Base-by-base conservation (phyloP, 2,329 filamentous ascomycete genomes). In the Orbilia oligospora region DNA sequence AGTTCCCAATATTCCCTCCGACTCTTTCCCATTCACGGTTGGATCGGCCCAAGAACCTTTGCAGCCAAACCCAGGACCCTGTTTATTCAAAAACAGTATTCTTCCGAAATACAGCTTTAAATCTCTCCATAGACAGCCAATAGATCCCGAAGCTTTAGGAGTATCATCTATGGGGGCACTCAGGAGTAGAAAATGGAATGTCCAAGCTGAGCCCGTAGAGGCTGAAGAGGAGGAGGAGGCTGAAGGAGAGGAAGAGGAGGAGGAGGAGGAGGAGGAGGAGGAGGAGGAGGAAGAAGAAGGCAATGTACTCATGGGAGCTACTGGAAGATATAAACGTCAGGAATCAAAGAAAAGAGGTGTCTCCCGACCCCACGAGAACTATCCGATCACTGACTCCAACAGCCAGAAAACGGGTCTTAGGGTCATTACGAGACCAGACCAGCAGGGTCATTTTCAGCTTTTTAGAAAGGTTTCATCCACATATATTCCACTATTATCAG, bases 91-190 rank as follows among this genome's bases (percentile, higher is more conserved):
- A 20, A 69, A 49, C 27, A 58, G 16, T 18, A 55, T 48, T 10
- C 9, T 49, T 53, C 72, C 72, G 27, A 70, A 58, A 53, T 76
- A 66, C 41, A 76, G 72, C 20, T 76, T 76, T 20, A 56, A 46
- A 46, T 65, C 72, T 22, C 48, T 70, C 14, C 18, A 65, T 5
- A 70, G 72, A 20, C 66, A 76, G 9, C 72, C 72, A 14, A 76
- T 76, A 20, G 30, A 56, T 16, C 51, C 58, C 2, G 14, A 38
- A 20, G 10, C 33, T 8, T 12, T 53, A 30, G 49, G 4, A 9
- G 2, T 33, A 10, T 6, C 18, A 27, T 20, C 65, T 27, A 68
- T 38, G 36, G 30, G 36, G 36, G 30, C 22, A 20, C 18, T 18
- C 20, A 30, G 49, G 12, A 9, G 65, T 36, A 33, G 12, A 5